Evolutionary conservation across 202 grass and related monocot genomes (phyloP).

Genomic region (Brachypodium distachyon): DNA sequence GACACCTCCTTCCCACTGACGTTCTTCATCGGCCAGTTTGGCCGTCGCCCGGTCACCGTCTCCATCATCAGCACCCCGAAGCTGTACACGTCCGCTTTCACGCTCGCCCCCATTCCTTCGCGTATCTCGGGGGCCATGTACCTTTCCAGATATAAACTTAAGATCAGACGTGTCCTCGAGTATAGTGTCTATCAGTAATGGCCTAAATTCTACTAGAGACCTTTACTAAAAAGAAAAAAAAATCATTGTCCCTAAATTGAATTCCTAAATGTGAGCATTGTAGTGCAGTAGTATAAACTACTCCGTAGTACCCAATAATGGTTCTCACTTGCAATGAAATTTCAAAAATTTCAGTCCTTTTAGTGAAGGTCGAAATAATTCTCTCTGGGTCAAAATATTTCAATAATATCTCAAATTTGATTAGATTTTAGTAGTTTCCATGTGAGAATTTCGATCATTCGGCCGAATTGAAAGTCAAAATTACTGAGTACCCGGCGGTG

Average conservation of each 20-base stretch:
- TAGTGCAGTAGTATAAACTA: too few relatives aligned
- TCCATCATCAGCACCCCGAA: conserved; percentile 69
- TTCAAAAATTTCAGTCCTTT: too few relatives aligned
- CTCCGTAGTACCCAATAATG: too few relatives aligned
- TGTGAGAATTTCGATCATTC: too few relatives aligned
- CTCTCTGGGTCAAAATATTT: too few relatives aligned
- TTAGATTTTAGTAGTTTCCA: too few relatives aligned
- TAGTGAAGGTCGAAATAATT: too few relatives aligned
- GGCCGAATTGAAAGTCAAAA: too few relatives aligned
- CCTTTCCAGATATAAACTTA: not conserved
- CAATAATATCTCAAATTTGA: too few relatives aligned
- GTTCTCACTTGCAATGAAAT: too few relatives aligned
- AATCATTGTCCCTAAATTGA: too few relatives aligned
- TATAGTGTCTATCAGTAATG: not conserved
- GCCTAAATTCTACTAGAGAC: not conserved
- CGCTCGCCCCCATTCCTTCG: conserved; percentile 30
- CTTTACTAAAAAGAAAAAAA: not conserved
- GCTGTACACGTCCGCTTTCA: conserved; percentile 69
- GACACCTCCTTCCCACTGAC: conserved; percentile 23
- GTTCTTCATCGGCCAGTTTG: conserved; percentile 50
- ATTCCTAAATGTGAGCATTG: too few relatives aligned
- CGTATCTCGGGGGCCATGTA: conserved; percentile 73
- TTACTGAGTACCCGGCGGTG: conserved; percentile 82
- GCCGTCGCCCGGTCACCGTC: conserved; percentile 31
- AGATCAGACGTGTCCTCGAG: not conserved